Conservation (phyloP, 257 asterid genomes). For the Nemophila menziesii region DNA sequence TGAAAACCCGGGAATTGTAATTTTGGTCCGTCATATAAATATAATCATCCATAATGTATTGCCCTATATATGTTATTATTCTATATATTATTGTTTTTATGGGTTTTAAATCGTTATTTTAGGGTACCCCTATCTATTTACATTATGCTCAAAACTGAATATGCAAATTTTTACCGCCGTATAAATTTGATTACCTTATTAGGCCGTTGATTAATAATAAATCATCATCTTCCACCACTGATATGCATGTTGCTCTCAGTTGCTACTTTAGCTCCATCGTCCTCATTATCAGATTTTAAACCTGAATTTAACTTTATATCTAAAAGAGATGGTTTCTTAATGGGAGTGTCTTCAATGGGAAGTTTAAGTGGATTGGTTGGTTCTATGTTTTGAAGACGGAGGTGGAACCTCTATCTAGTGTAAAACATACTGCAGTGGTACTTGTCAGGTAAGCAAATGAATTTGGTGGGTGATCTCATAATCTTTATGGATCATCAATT, state of each 20-base stretch:
- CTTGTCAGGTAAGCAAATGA: too few relatives aligned
- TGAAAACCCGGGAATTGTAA: too few relatives aligned
- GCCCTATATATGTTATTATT: too few relatives aligned
- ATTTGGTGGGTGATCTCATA: slow-evolving; percentile 10
- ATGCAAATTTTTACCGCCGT: slow-evolving; percentile 61
- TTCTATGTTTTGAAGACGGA: slow-evolving; percentile 35
- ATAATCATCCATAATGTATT: too few relatives aligned
- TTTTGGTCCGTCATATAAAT: too few relatives aligned
- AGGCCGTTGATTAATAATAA: slow-evolving; percentile 52
- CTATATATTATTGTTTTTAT: too few relatives aligned
- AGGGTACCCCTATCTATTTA: slow-evolving; percentile 60
- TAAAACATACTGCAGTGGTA: too few relatives aligned
- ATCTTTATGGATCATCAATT: too few relatives aligned
- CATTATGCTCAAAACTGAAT: slow-evolving; percentile 62
- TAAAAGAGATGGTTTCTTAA: too few relatives aligned
- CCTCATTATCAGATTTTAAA: slow-evolving; percentile 18
- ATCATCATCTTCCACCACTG: slow-evolving; percentile 63
- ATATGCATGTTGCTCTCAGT: slow-evolving; percentile 60
- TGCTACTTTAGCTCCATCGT: slow-evolving; percentile 40
- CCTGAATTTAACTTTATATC: slow-evolving; percentile 16
- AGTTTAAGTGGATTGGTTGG: slow-evolving; percentile 21
- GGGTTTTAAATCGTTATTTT: too few relatives aligned
- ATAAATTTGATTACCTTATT: slow-evolving; percentile 73
- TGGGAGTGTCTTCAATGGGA: slow-evolving; percentile 9
- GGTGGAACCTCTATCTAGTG: slow-evolving; percentile 25